phyloP scores from a whole-genome alignment of 495 filamentous ascomycete genomes.

The Aspergillus haitiensis region DNA sequence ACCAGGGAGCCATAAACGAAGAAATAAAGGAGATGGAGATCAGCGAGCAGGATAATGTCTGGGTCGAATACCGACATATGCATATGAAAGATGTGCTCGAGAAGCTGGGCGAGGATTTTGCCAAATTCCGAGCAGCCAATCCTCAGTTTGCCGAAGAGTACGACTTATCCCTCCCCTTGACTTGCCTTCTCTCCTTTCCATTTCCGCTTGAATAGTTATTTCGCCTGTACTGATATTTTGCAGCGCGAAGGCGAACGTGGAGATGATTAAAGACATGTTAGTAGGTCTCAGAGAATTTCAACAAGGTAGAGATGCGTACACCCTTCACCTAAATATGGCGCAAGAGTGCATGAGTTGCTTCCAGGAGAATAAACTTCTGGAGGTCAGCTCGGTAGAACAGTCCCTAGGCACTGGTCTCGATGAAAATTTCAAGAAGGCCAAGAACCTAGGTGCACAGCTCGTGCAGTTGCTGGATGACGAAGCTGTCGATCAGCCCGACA shows the following conservation, averaged over 20 bases:
- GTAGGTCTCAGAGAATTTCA: slow-evolving; percentile 92
- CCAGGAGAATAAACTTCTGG: slow-evolving; percentile 75
- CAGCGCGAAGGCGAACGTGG: slow-evolving; percentile 68
- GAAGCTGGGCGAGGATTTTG: slow-evolving; percentile 88
- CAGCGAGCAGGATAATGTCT: slow-evolving; percentile 83
- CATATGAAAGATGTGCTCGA: slow-evolving; percentile 99
- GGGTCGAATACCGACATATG: slow-evolving; percentile 87
- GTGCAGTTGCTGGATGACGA: slow-evolving; percentile 85
- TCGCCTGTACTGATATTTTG: slow-evolving; percentile 17
- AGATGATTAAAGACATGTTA: slow-evolving; percentile 96
- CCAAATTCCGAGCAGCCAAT: slow-evolving; percentile 85
- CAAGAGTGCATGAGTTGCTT: slow-evolving; percentile 95
- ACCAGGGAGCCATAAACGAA: slow-evolving; percentile 64
- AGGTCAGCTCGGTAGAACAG: slow-evolving; percentile 83
- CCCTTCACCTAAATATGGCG: slow-evolving; percentile 95
- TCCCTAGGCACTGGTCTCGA: slow-evolving; percentile 88
- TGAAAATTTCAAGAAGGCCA: slow-evolving; percentile 88
- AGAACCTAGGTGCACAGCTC: slow-evolving; percentile 80
- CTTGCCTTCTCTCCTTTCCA: background rate
- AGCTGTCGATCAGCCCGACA: slow-evolving; percentile 63
- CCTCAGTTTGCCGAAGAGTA: slow-evolving; percentile 85
- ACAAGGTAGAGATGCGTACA: slow-evolving; percentile 91
- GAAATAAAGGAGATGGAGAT: slow-evolving; percentile 90
- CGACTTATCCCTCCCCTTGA: slow-evolving; percentile 17
- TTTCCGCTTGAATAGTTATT: background rate